Evolutionary conservation across 768 basidiomycete genomes (phyloP).

Genomic region (Termitomyces eurrhizus): DNA sequence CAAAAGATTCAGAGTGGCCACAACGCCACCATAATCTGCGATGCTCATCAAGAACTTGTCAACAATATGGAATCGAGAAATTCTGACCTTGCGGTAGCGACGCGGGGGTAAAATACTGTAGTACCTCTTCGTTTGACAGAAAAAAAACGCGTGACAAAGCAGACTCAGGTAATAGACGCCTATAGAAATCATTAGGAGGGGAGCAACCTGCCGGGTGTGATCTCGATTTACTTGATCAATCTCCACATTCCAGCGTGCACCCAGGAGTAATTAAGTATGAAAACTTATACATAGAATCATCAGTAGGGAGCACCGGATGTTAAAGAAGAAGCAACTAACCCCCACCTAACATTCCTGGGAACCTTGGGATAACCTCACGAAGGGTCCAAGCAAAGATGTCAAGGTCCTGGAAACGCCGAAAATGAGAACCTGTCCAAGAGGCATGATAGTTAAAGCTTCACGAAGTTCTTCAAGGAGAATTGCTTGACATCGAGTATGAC

Average conservation of each 20-base stretch:
- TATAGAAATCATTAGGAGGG: constrained; percentile 23
- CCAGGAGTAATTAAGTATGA: constrained; percentile 75
- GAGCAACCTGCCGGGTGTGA: constrained; percentile 1
- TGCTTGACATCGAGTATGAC: constrained; percentile 61
- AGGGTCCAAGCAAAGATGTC: constrained; percentile 63
- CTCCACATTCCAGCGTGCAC: constrained; percentile 65
- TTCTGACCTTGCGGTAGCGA: constrained; percentile 55
- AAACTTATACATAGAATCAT: constrained; percentile 35
- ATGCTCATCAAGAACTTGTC: constrained; percentile 10
- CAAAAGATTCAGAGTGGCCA: constrained; percentile 48
- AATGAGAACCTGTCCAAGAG: constrained; percentile 8
- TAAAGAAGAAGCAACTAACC: constrained; percentile 33
- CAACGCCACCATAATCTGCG: constrained; percentile 64
- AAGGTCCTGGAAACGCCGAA: constrained; percentile 38
- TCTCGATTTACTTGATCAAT: constrained; percentile 50
- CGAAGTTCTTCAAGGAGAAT: constrained; percentile 52
- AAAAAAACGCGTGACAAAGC: constrained; percentile 66
- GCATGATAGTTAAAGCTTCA: constrained; percentile 24
- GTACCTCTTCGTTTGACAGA: constrained; percentile 49
- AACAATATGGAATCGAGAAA: background rate
- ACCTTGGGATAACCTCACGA: constrained; percentile 63
- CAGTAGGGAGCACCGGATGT: constrained; percentile 6
- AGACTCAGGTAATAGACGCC: constrained; percentile 57
- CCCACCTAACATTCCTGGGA: constrained; percentile 74
- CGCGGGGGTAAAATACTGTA: constrained; percentile 48